phyloP scores from a whole-genome alignment of 345 rosid genomes.

The Pugionium cornutum region DNA sequence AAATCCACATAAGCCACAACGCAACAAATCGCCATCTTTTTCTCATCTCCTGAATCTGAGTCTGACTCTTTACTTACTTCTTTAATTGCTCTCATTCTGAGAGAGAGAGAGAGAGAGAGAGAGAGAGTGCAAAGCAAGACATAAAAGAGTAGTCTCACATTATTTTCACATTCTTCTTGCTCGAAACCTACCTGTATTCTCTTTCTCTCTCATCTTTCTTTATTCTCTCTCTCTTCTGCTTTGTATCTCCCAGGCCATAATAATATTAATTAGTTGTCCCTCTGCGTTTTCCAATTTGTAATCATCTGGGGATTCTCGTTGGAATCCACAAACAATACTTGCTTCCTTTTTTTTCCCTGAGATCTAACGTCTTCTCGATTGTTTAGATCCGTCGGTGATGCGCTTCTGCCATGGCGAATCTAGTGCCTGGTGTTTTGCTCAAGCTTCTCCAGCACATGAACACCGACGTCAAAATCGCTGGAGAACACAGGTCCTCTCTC shows the following conservation, averaged over 20 bases:
- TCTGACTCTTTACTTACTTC: conserved; percentile 35
- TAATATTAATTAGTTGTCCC: conserved; percentile 23
- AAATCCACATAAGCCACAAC: conserved; percentile 17
- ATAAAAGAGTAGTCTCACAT: conserved; percentile 16
- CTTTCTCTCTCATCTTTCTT: neutral
- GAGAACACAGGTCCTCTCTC: conserved; percentile 90
- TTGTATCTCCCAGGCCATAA: neutral
- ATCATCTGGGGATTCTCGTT: conserved; percentile 22
- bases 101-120: neutral
- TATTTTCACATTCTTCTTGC: conserved; percentile 32
- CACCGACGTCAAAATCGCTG: conserved; percentile 94
- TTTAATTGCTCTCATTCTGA: conserved; percentile 27
- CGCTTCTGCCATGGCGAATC: conserved; percentile 72
- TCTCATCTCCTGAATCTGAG: conserved; percentile 31
- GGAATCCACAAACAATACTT: conserved; percentile 10
- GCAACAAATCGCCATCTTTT: conserved; percentile 27
- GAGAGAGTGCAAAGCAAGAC: neutral
- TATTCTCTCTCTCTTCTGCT: neutral
- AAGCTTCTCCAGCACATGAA: conserved; percentile 96
- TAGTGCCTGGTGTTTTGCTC: conserved; percentile 91
- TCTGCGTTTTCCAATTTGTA: conserved; percentile 5
- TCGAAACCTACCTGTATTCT: conserved; percentile 29
- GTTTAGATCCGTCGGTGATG: conserved; percentile 47
- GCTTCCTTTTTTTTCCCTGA: neutral
- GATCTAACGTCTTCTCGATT: conserved; percentile 22